A percentile compares a stretch with the other conserved stretches of the same genome.
Evolutionary conservation across 2,329 filamentous ascomycete species (phyloP).

Genomic region (Paracoccidioides brasiliensis): DNA sequence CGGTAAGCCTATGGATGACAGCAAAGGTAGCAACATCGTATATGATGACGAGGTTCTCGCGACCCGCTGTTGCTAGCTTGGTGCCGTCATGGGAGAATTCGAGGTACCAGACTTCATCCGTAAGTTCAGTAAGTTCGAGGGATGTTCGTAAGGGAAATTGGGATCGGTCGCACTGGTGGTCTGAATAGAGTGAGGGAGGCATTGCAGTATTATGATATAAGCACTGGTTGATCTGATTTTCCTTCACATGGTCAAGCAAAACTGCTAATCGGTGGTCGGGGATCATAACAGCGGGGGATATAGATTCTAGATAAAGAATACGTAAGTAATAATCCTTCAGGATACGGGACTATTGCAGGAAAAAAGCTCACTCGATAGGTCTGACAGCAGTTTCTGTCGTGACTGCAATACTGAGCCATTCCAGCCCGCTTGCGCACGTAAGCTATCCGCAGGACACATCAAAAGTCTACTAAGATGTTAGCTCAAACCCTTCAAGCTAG

Average conservation of each 20-base stretch:
- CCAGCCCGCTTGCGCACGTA: conserved; percentile 68
- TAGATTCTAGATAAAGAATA: conserved; percentile 48
- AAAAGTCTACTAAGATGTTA: conserved; percentile 48
- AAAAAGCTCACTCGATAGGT: conserved; percentile 59
- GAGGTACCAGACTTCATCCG: conserved; percentile 81
- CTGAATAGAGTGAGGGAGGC: conserved; percentile 74
- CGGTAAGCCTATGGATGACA: conserved; percentile 47
- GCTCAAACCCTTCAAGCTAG: conserved; percentile 1
- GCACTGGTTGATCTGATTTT: conserved; percentile 68
- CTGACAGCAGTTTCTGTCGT: conserved; percentile 59
- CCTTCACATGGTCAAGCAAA: conserved; percentile 71
- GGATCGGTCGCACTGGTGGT: conserved; percentile 69
- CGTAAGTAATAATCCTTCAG: too few species aligned
- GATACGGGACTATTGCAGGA: too few species aligned
- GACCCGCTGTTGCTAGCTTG: conserved; percentile 69
- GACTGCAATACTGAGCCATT: conserved; percentile 68
- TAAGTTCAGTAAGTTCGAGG: conserved; percentile 57
- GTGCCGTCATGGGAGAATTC: conserved; percentile 80
- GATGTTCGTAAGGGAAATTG: conserved; percentile 65
- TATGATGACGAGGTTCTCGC: conserved; percentile 61
- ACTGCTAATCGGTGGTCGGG: conserved; percentile 77
- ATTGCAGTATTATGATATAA: conserved; percentile 73
- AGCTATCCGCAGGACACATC: conserved; percentile 73
- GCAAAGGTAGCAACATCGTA: conserved; percentile 65
- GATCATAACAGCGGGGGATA: conserved; percentile 94